Percentiles rank a stretch among this genome's conserved stretches.
These are phyloP conservation scores for Stephanodiscus minutulus DNA, from an alignment of 108 stramenopile species.

Conservation along the genomic window DNA sequence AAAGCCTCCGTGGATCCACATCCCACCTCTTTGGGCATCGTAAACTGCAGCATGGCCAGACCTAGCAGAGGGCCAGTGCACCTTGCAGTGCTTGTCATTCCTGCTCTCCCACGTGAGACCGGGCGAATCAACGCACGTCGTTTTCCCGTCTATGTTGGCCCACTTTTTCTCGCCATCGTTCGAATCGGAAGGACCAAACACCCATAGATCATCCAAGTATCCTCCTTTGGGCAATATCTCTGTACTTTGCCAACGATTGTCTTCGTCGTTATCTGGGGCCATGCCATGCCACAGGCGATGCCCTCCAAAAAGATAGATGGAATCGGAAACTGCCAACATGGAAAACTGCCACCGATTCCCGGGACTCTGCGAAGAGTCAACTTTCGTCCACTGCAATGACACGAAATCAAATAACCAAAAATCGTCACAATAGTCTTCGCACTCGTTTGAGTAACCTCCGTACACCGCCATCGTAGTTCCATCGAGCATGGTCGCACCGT, in stretches of 20 bases:
- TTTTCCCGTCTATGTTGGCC: conserved; percentile 36
- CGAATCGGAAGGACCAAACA: conserved; percentile 30
- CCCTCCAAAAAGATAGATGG: conserved; percentile 77
- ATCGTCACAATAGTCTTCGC: conserved; percentile 88
- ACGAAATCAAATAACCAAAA: conserved; percentile 79
- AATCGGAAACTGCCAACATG: conserved; percentile 34
- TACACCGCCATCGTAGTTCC: conserved; percentile 75
- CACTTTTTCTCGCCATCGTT: conserved; percentile 44
- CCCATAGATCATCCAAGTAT: conserved; percentile 83
- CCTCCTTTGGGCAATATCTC: conserved; percentile 68
- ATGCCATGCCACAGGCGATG: conserved; percentile 90
- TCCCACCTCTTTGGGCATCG: conserved; percentile 52
- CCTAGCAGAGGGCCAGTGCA: conserved; percentile 68
- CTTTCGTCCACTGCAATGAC: conserved; percentile 58
- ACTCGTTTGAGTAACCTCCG: conserved; percentile 77
- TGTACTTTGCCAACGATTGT: conserved; percentile 60
- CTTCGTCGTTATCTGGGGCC: conserved; percentile 64
- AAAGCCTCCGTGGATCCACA: conserved; percentile 85
- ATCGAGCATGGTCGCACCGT: conserved; percentile 75
- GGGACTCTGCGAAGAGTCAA: conserved; percentile 37
- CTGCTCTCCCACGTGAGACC: conserved; percentile 67
- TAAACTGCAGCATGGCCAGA: conserved; percentile 71
- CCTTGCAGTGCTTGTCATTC: conserved; percentile 58
- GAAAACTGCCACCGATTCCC: conserved; percentile 70
- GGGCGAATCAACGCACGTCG: conserved; percentile 54